A percentile compares a stretch with the other conserved stretches of the same genome.
phyloP scores from a whole-genome alignment of 345 rosid species.

The Dipteronia dyeriana region DNA sequence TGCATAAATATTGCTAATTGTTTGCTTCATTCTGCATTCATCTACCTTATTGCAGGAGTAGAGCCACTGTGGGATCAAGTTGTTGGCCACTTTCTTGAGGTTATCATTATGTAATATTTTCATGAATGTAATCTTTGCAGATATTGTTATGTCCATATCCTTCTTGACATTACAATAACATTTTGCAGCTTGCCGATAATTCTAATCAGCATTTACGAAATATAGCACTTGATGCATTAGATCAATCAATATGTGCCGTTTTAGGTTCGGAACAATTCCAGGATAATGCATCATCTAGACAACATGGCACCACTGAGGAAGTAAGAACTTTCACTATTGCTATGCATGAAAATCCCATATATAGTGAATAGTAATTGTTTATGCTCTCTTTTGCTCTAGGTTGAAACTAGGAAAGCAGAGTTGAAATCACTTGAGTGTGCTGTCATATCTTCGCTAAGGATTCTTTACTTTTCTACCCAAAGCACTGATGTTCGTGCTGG shows the following conservation, averaged over 20 bases:
- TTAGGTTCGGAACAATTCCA: slow-evolving; percentile 84
- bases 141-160: slow-evolving; percentile 17
- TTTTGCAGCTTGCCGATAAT: slow-evolving; percentile 85
- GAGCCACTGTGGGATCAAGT: slow-evolving; percentile 95
- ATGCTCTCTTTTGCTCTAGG: slow-evolving; percentile 40
- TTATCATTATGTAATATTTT: slow-evolving; percentile 28
- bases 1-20: not conserved
- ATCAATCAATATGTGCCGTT: slow-evolving; percentile 90
- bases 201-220: slow-evolving; percentile 76
- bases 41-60: slow-evolving; percentile 57
- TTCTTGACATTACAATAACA: slow-evolving; percentile 37
- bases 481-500: slow-evolving; percentile 80
- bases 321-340: slow-evolving; percentile 50
- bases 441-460: slow-evolving; percentile 77
- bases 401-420: slow-evolving; percentile 44
- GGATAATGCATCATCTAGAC: slow-evolving; percentile 45
- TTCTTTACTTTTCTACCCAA: slow-evolving; percentile 81
- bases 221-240: slow-evolving; percentile 93
- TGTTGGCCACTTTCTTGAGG: slow-evolving; percentile 91
- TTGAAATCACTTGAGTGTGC: slow-evolving; percentile 80
- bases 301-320: slow-evolving; percentile 40
- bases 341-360: slow-evolving; percentile 2
- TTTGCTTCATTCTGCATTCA: slow-evolving; percentile 11
- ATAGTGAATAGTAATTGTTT: slow-evolving; percentile 9
- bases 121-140: slow-evolving; percentile 26